Base-by-base conservation (phyloP, 306 rosid species). In the Pterocarpus macrocarpus region DNA sequence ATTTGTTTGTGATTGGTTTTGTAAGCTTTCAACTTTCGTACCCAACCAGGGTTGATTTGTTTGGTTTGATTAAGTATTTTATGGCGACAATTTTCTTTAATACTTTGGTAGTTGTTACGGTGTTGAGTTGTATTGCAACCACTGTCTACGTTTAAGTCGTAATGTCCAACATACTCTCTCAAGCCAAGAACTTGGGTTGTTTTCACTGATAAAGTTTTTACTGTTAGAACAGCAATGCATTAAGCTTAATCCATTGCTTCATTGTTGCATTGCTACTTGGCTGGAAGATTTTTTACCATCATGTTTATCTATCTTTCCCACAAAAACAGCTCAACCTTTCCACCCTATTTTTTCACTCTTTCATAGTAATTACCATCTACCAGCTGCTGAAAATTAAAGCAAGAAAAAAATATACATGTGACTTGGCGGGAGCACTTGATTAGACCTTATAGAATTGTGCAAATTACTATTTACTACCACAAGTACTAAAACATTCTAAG, bases 1-100 rank as follows among this genome's bases (percentile, higher is more conserved):
- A 68, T 68, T 78, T 56, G 75, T 52, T 71, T 38, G 73, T 63
- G 67, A 52, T 73, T 50, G 59, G 50, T 13, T 55, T 69, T 80
- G 10, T 22, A 12, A 69, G 75, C 68, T 65, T 71, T 65, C 73
- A 49, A 64, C 71, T 63, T 63, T 71, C 50, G 0, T 32, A 4
- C 32, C 50, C 62, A 53, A 73, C 67, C 49, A 13, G 36, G 71
- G 14, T 47, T 47, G 2, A 47, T 47, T 53, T 41, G 35, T 74
- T 49, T 66, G 36, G 62, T 35, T 57, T 57, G 2, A 30, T 59
- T 16, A 1, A 44, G 15, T n/a, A 32, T 16, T 67, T 53, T 57
- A 14, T 12, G 50, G 12, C 2, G 3, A 38, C 43, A 22, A 39
- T 38, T 14, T 36, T 16, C 22, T 30, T 66, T 15, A 16, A 38